These are phyloP conservation scores for Peterozyma xylosa DNA, from an alignment of 805 yeast species.

Conservation along the genomic window DNA sequence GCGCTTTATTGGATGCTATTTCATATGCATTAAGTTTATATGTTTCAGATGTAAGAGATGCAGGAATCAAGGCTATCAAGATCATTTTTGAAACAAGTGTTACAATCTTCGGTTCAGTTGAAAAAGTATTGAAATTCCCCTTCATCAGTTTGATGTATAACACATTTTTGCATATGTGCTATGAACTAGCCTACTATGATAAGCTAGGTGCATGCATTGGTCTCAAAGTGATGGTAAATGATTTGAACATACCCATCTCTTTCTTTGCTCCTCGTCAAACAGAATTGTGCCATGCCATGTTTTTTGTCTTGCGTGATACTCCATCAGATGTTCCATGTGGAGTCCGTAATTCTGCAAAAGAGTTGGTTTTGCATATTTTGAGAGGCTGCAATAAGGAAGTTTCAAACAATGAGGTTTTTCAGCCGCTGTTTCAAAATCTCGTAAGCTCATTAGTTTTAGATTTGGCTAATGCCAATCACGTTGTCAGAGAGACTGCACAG, in stretches of 20 bases:
- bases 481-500: conserved; percentile 79
- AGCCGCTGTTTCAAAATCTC: conserved; percentile 72
- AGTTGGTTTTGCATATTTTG: conserved; percentile 56
- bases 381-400: conserved; percentile 57
- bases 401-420: conserved; percentile 52
- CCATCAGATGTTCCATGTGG: conserved; percentile 80
- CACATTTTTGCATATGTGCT: conserved; percentile 84
- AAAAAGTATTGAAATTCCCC: conserved; percentile 64
- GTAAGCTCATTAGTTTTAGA: conserved; percentile 90
- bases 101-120: conserved; percentile 58
- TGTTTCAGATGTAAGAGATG: conserved; percentile 57
- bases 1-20: conserved; percentile 66
- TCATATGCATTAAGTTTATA: conserved; percentile 76
- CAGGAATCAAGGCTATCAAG: conserved; percentile 63
- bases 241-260: conserved; percentile 54
- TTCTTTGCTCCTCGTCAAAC: conserved; percentile 77
- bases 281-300: conserved; percentile 78
- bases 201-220: conserved; percentile 91
- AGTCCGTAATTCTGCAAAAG: conserved; percentile 67
- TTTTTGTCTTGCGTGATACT: conserved; percentile 85
- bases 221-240: conserved; percentile 62
- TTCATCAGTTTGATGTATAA: conserved; percentile 70
- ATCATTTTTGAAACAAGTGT: conserved; percentile 54
- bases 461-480: conserved; percentile 78
- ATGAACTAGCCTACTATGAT: conserved; percentile 77